Evolutionary conservation across 2,329 filamentous ascomycete genomes (phyloP), one percentile per base, ranked within the genome.

Genomic region (Sordariomycetes sp.): DNA sequence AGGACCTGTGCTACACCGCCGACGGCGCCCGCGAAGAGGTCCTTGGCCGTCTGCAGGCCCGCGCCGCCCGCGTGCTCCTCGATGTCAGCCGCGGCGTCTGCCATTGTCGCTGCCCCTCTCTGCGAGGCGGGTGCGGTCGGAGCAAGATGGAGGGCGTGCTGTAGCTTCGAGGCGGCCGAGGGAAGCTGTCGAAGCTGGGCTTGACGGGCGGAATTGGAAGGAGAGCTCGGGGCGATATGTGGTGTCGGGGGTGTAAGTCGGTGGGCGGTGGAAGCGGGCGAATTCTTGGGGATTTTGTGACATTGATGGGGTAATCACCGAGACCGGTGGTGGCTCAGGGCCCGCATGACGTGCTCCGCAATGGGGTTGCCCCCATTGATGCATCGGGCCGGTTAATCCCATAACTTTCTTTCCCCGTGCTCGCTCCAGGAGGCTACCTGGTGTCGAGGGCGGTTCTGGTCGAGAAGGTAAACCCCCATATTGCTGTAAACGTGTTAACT

Each of bases 1-100:
- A 99, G 76, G 51, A 99, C 94, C 74, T 99, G 94, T 20, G 94
- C 93, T 65, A 97, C 80, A 65, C 94, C 94, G 62, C 94, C 94
- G 8, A 87, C 88, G 60, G 94, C 94, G 43, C 94, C 94, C 12
- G 94, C 84, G 69, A 93, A 88, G 60, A 99, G 78, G 74, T 99
- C 94, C 78, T 97, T 99, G 66, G 86, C 76, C 55, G 88, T 88
- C 69, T 87, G 83, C 65, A 78, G 63, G 25, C 71, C 73, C 40
- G 40, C n/a, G 46, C 6, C 22, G 22, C 18, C 37, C 58, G 72
- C 70, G 61, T 66, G 58, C 48, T 55, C 53, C 20, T 53, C 43
- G 11, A 53, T 25, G 3, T 51, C 40, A 8, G 51, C 34, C 24
- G 56, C 54, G 12, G 43, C 48, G 34, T 53, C 56, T 11, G 50